Evolutionary conservation across 2,329 filamentous ascomycete species (phyloP), one percentile per base, ranked within the genome.

Genomic region (Tolypocladium album): DNA sequence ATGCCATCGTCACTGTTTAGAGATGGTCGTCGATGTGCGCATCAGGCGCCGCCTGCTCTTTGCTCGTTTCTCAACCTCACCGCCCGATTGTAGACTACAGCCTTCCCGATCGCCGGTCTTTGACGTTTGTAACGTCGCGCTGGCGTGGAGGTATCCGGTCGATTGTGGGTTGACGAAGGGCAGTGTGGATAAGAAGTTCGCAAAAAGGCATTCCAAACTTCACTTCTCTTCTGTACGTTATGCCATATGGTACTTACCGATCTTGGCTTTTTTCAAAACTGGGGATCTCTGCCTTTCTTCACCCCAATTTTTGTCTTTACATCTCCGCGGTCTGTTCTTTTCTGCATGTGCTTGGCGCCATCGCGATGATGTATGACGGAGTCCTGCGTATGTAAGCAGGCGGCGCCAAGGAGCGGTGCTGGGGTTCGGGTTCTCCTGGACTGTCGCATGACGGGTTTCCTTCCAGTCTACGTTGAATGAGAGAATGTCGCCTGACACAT

Each of bases 211-310:
- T 50, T 9, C 31, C 60, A 15, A 56, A 59, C 67, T 72, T 71
- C 67, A 62, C 67, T 73, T 72, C 68, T 72, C 65, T 65, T 61
- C 64, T 74, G 71, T 73, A 74, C 66, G 66, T 71, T 72, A 69
- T 67, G 68, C 64, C 63, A 67, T 61, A 64, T 61, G 69, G 66
- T 69, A 71, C 65, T 66, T 68, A 64, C 69, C 69, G 67, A 72
- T 69, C 64, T 68, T 70, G 43, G 58, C 67, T 67, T 67, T 64
- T 60, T 63, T 60, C 62, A 40, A 58, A 43, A 55, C 27, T 63
- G 27, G 58, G 55, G 56, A 53, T 47, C 53, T 59, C 38, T 53
- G 36, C 24, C 31, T 56, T 56, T 60, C 47, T 55, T 57, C n/a
- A 36, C 52, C 59, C 62, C 43, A 57, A 59, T 59, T 38, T 57